Percentiles rank a stretch among this genome's conserved stretches.
phyloP scores from a whole-genome alignment of 371 early-diverging fungal species.

The Mycotypha africana region DNA sequence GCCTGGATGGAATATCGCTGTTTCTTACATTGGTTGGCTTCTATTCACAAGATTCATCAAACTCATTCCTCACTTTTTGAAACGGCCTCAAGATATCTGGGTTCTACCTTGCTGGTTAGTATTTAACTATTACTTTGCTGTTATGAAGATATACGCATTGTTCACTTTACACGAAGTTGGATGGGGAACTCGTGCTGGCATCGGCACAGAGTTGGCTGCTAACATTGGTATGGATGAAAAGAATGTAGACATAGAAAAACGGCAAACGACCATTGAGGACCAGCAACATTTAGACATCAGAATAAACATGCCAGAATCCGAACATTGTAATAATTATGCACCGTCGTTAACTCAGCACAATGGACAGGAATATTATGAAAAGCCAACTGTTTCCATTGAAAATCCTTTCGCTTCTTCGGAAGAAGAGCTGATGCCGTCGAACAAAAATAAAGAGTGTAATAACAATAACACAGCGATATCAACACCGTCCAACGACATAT shows the following conservation, averaged over 20 bases:
- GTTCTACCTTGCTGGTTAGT: constrained; percentile 63
- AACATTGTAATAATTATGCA: constrained; percentile 1
- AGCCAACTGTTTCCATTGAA: no score
- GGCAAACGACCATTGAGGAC: not conserved
- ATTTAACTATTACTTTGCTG: constrained; percentile 69
- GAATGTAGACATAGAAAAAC: constrained; percentile 1
- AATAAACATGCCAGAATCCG: no score
- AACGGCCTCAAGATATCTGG: constrained; percentile 60
- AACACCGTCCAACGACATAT: no score
- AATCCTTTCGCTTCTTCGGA: no score
- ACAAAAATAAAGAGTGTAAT: no score
- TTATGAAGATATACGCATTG: constrained; percentile 68
- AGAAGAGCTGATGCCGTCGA: no score
- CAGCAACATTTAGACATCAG: no score
- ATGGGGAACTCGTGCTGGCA: constrained; percentile 70
- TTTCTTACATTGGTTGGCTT: constrained; percentile 63
- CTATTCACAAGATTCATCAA: constrained; percentile 66
- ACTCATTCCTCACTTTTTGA: constrained; percentile 61
- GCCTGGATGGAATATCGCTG: constrained; percentile 54
- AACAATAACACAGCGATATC: no score
- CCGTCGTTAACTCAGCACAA: no score
- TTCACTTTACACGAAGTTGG: constrained; percentile 68
- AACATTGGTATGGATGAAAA: constrained; percentile 24
- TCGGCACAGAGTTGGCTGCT: constrained; percentile 36
- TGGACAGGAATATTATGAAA: no score